A percentile compares a stretch with the other conserved stretches of the same genome.
These are phyloP conservation scores for Salix suchowensis DNA, from an alignment of 345 rosid genomes.

Conservation along the genomic window DNA sequence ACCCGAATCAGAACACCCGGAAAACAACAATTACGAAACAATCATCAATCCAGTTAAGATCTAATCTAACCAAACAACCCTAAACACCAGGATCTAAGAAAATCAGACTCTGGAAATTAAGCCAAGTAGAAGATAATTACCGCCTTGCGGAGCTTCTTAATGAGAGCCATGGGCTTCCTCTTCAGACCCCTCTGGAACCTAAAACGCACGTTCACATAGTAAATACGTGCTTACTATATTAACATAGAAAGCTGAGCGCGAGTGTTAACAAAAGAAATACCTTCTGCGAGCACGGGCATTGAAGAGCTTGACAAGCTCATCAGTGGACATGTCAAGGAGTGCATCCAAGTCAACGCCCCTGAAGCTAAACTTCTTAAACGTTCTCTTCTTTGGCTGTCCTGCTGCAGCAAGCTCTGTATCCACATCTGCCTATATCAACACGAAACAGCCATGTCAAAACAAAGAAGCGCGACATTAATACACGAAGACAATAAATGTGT, in stretches of 20 bases:
- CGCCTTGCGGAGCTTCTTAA: slow-evolving; percentile 37
- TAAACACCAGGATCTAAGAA: not conserved
- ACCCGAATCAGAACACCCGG: not conserved
- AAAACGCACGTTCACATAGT: not conserved
- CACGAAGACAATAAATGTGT: not conserved
- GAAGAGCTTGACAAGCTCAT: slow-evolving; percentile 31
- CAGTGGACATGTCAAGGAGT: slow-evolving; percentile 30
- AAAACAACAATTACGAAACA: not conserved
- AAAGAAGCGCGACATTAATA: not conserved
- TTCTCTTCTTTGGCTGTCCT: slow-evolving; percentile 28
- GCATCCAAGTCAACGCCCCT: slow-evolving; percentile 37
- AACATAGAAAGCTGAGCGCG: not conserved
- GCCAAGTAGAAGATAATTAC: not conserved
- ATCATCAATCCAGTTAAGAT: not conserved
- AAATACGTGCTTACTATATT: not conserved
- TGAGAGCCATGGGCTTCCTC: slow-evolving; percentile 36
- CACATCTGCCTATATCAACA: slow-evolving; percentile 33
- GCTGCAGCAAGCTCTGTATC: slow-evolving; percentile 36
- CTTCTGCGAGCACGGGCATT: slow-evolving; percentile 28
- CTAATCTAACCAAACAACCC: not conserved
- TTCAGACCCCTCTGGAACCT: slow-evolving; percentile 90
- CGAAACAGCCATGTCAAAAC: not conserved
- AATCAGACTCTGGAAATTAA: not conserved
- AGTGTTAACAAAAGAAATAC: not conserved
- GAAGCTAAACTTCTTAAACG: slow-evolving; percentile 34